Base-by-base conservation (phyloP, 2,329 filamentous ascomycete species). In the Gnomoniopsis sp. region DNA sequence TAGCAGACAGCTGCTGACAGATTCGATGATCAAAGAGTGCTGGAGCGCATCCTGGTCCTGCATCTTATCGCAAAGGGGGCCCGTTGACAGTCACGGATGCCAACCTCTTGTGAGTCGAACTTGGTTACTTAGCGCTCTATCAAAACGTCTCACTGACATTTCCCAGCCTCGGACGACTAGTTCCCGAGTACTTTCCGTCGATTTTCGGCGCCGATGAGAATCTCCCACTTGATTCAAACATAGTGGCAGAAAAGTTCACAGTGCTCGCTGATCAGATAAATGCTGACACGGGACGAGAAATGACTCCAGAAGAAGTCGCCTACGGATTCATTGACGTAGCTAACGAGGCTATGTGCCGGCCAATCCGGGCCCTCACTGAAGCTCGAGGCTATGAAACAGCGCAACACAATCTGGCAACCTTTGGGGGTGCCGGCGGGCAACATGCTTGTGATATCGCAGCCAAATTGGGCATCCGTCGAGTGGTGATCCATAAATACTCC, bases 161-260 rank as follows among this genome's bases (percentile, higher is more conserved):
- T 33, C 33, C 10, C 4, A 54, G 53, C 66, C 83, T 96, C 1
- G 91, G 91, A 0, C 83, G 91, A 48, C 77, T 96, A 2, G 74
- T 96, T 1, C 91, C 91, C 0, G 89, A 93, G 60, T 93, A 91
- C 76, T 96, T 96, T 67, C 91, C 91, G 0, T 91, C 91, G 69
- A 96, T 96, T 57, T 96, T 96, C 66, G 91, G 91, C 43, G 88
- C 90, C 70, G 88, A 91, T 41, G 91, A 96, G 70, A 81, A 96
- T 57, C 83, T 92, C 70, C 86, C 86, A 0, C 75, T 96, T 1
- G 91, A 57, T 47, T 34, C 43, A 30, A 6, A 46, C 1, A 47
- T 57, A 47, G 55, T 60, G 33, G 58, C 58, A 11, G 47, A 57
- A 34, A 57, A 89, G 1, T 89, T 96, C 63, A 79, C 88, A 61